Evolutionary conservation across 257 asterid species (phyloP).

Genomic region (Nicotiana tabacum): DNA sequence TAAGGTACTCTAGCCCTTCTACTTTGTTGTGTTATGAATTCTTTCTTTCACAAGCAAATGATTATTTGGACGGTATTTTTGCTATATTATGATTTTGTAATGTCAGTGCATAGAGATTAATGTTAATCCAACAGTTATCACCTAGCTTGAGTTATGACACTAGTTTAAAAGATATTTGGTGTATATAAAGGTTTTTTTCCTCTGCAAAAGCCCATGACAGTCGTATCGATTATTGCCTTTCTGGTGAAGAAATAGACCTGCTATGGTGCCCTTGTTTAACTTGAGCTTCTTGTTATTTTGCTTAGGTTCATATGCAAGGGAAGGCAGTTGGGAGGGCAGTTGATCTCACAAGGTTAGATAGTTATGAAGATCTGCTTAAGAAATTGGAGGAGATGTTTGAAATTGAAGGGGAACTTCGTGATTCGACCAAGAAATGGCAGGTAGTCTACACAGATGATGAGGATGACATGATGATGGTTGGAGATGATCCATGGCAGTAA

Average conservation of each 20-base stretch:
- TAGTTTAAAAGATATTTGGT: background rate
- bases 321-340: constrained; percentile 96
- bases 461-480: constrained; percentile 99
- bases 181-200: background rate
- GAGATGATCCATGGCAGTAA: constrained; percentile 99
- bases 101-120: background rate
- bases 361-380: constrained; percentile 74
- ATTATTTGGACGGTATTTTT: background rate
- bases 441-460: constrained; percentile 94
- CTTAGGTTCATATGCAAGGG: constrained; percentile 94
- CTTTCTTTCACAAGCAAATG: background rate
- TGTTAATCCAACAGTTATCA: background rate
- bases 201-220: background rate
- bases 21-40: background rate
- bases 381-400: constrained; percentile 93
- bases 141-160: background rate
- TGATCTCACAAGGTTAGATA: constrained; percentile 66
- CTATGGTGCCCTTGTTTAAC: background rate
- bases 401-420: constrained; percentile 70
- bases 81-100: background rate
- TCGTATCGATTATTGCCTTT: background rate
- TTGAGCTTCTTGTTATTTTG: background rate
- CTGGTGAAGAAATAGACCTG: background rate
- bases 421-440: constrained; percentile 81
- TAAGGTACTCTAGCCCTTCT: constrained; percentile 43